These are phyloP conservation scores for Spiromastix sp. DNA, from an alignment of 2,329 filamentous ascomycete species.

Conservation along the genomic window DNA sequence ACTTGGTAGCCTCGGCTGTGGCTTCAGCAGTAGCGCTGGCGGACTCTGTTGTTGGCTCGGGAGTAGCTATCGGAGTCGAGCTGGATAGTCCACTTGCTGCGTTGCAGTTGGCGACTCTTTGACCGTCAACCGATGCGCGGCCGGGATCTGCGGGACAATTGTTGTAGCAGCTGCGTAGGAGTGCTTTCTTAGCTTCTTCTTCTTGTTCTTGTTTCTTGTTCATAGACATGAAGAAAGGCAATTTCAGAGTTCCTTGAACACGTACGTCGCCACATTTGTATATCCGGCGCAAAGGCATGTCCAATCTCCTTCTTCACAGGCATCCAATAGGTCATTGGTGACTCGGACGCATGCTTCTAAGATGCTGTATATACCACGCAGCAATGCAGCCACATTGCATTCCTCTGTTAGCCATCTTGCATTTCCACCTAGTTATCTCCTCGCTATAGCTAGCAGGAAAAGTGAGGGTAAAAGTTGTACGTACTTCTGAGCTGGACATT, in stretches of 20 bases:
- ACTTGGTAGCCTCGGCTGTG: too few species aligned
- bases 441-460: not conserved
- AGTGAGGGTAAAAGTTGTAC: not conserved
- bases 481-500: constrained; percentile 15
- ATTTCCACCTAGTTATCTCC: not conserved
- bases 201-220: not conserved
- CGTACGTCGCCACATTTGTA: constrained; percentile 40
- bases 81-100: constrained; percentile 26
- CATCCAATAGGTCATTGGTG: constrained; percentile 31
- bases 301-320: constrained; percentile 40
- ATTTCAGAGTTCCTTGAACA: not conserved
- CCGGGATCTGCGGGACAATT: constrained; percentile 47
- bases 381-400: too few species aligned
- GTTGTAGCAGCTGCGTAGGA: constrained; percentile 45
- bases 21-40: not conserved
- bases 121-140: constrained; percentile 22
- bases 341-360: constrained; percentile 38
- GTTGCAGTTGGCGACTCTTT: constrained; percentile 29
- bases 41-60: not conserved
- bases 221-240: not conserved
- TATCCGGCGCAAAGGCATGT: constrained; percentile 49
- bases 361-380: constrained; percentile 37
- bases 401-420: constrained; percentile 1
- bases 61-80: not conserved
- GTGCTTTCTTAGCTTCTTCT: not conserved